Base-by-base conservation (phyloP, 225 moss, liverwort and hornwort species). In the Bryum argenteum region DNA sequence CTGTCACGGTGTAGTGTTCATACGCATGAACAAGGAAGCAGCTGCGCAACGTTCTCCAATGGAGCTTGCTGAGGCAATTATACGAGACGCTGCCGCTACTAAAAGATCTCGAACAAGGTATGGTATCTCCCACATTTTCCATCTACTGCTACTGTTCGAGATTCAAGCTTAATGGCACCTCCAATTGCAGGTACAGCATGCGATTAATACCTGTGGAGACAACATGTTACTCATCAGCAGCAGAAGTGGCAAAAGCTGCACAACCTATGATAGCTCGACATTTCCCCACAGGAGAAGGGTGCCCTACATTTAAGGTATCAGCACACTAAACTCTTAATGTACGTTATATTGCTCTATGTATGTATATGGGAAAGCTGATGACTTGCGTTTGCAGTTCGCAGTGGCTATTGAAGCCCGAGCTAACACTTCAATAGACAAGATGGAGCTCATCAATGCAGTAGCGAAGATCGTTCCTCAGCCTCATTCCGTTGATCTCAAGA, bases 1-100 rank as follows among this genome's bases (percentile, higher is more conserved):
- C 43, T 98, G 98, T 77, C 91, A 98, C 70, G 98, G 98, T 65
- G 87, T 98, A 17, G 87, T 98, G 71, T 98, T 98, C 63, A 79
- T 98, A 13, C 84, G 91, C 47, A 98, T 98, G 94, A 91, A 67
- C 56, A 89, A 85, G 73, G 78, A 70, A 54, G 72, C 56, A 12
- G 80, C 83, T 73, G 77, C 77, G 68, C 77, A 76, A 16, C 89
- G 79, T 45, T 77, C 91, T 80, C 92, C 98, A 6, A 84, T 88
- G 82, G 87, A 94, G 62, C 85, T 98, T 65, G 92, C 92, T 65
- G 94, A 98, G 79, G 92, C 91, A 50, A 92, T 98, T 72, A 81
- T 98, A 48, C 87, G 92, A 69, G 91, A 92, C 58, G 88, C 92
- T 41, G 98, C 98, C 70, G 77, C 81, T 56, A 86, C 94, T 67